Evolutionary conservation across 2,329 filamentous ascomycete genomes (phyloP).

Genomic region (Colletotrichum viniferum): DNA sequence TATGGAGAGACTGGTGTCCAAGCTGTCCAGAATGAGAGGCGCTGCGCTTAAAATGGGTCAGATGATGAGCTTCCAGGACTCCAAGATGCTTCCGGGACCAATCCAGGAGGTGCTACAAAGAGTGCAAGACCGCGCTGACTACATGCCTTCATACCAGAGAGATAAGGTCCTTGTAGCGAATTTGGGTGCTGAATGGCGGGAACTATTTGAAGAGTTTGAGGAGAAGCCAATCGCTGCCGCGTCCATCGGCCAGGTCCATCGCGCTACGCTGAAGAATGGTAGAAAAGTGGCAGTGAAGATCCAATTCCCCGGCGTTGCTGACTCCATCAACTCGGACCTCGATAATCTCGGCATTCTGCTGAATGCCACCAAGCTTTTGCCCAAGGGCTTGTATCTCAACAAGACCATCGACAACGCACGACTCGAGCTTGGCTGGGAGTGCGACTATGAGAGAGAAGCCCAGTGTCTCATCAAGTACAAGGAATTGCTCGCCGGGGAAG

Average conservation of each 20-base stretch:
- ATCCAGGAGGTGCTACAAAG: constrained; percentile 91
- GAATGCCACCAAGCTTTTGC: constrained; percentile 86
- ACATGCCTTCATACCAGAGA: constrained; percentile 95
- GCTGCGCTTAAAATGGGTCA: constrained; percentile 97
- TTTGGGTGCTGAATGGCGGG: constrained; percentile 82
- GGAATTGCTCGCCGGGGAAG: constrained; percentile 75
- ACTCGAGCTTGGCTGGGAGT: constrained; percentile 93
- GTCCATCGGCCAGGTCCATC: constrained; percentile 96
- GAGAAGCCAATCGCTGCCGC: constrained; percentile 93
- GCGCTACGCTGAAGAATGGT: constrained; percentile 77
- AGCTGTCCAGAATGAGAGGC: constrained; percentile 93
- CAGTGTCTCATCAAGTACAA: constrained; percentile 79
- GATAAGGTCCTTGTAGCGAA: constrained; percentile 82
- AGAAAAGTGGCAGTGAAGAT: constrained; percentile 90
- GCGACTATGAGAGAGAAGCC: constrained; percentile 91
- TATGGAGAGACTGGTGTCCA: constrained; percentile 90
- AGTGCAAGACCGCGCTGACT: constrained; percentile 95
- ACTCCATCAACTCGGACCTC: constrained; percentile 95
- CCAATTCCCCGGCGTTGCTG: constrained; percentile 94
- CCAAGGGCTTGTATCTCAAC: constrained; percentile 90
- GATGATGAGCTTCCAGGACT: constrained; percentile 98
- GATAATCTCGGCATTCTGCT: constrained; percentile 92
- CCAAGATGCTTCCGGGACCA: constrained; percentile 87
- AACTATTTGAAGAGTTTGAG: constrained; percentile 83
- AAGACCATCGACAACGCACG: constrained; percentile 97